Evolutionary conservation across 1,284 basidiomycete species (phyloP).

Genomic region (Peniophora sp.): DNA sequence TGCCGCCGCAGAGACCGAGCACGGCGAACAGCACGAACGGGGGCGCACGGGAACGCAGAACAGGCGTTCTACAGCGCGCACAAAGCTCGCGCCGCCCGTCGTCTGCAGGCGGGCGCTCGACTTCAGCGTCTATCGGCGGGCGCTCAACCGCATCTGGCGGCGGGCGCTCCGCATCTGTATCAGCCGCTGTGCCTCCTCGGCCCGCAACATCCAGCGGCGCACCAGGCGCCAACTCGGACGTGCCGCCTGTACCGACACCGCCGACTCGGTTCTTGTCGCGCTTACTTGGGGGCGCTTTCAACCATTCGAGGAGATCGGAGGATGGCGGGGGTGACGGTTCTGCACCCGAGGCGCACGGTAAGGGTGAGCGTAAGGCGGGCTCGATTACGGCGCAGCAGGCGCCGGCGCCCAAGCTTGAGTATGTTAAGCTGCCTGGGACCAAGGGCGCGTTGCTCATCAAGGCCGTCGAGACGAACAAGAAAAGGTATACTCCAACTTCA

Average conservation of each 20-base stretch:
- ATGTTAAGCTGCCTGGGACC: slow-evolving; percentile 85
- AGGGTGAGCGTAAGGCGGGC: slow-evolving; percentile 3
- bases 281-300: slow-evolving; percentile 58
- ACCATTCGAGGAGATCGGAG: slow-evolving; percentile 43
- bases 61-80: slow-evolving; percentile 8
- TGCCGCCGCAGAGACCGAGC: too few relatives aligned
- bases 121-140: slow-evolving; percentile 17
- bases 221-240: slow-evolving; percentile 8
- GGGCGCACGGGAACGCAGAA: slow-evolving; percentile 6
- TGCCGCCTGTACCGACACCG: slow-evolving; percentile 25
- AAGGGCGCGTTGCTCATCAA: slow-evolving; percentile 77
- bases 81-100: slow-evolving; percentile 9
- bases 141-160: slow-evolving; percentile 1
- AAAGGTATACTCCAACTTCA: slow-evolving; percentile 62
- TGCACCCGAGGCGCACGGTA: slow-evolving; percentile 14
- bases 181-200: slow-evolving; percentile 15
- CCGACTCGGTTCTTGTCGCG: slow-evolving; percentile 63
- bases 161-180: slow-evolving; percentile 8
- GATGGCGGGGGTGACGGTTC: slow-evolving; percentile 30
- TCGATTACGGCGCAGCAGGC: slow-evolving; percentile 28
- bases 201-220: slow-evolving; percentile 13
- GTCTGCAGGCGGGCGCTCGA: slow-evolving; percentile 8
- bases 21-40: too few relatives aligned
- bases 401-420: slow-evolving; percentile 79
- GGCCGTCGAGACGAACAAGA: slow-evolving; percentile 79